Evolutionary conservation across 768 basidiomycete species (phyloP).

Genomic region (Daedalea quercina): DNA sequence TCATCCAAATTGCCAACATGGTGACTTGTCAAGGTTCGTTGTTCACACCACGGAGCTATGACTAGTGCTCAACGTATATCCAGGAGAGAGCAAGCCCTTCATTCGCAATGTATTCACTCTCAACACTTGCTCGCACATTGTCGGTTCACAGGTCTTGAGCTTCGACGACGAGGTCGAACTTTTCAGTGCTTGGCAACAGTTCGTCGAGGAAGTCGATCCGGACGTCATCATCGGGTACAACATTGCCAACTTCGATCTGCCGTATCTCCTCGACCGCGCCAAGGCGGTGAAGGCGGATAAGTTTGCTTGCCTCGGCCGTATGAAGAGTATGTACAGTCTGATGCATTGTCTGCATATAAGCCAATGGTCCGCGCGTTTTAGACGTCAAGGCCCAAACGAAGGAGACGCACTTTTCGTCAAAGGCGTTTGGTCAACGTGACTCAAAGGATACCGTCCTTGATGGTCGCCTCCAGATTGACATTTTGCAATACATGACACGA

Average conservation of each 20-base stretch:
- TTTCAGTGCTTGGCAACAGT: slow-evolving; percentile 83
- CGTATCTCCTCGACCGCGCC: slow-evolving; percentile 91
- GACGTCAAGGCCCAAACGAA: slow-evolving; percentile 76
- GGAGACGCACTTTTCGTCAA: slow-evolving; percentile 96
- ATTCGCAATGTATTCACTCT: slow-evolving; percentile 95
- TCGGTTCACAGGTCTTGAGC: slow-evolving; percentile 92
- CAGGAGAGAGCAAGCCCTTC: slow-evolving; percentile 90
- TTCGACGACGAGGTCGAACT: slow-evolving; percentile 70
- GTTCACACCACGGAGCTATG: neutral
- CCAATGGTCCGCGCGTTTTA: slow-evolving; percentile 23
- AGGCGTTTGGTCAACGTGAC: slow-evolving; percentile 94
- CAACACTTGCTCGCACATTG: slow-evolving; percentile 90
- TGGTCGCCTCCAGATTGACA: slow-evolving; percentile 90
- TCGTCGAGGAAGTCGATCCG: slow-evolving; percentile 85
- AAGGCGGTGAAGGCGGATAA: slow-evolving; percentile 59
- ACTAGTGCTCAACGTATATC: neutral
- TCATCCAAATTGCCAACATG: slow-evolving; percentile 99
- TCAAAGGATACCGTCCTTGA: slow-evolving; percentile 90
- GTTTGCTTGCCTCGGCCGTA: slow-evolving; percentile 30
- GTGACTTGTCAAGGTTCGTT: slow-evolving; percentile 89
- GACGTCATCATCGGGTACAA: slow-evolving; percentile 98
- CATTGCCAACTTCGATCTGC: slow-evolving; percentile 89
- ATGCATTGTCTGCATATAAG: neutral
- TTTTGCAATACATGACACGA: slow-evolving; percentile 97
- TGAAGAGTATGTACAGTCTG: slow-evolving; percentile 49